A percentile compares a stretch with the other conserved stretches of the same genome.
These are phyloP conservation scores for Rhynchosporium graminicola DNA, from an alignment of 2,329 filamentous ascomycete species.

Conservation along the genomic window DNA sequence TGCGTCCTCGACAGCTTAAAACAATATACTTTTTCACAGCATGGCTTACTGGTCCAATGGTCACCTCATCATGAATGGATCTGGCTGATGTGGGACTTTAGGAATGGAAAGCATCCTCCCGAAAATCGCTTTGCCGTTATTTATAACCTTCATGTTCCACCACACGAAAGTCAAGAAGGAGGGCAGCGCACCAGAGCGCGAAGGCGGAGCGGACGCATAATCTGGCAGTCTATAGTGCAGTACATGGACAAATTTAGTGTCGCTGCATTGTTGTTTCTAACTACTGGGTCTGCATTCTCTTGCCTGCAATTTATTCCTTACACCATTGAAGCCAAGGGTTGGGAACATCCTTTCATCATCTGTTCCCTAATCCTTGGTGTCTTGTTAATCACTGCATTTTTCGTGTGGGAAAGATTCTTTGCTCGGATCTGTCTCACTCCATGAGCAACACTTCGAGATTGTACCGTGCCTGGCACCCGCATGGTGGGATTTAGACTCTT, in stretches of 20 bases:
- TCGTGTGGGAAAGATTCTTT: slow-evolving; percentile 38
- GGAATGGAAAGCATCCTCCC: slow-evolving; percentile 66
- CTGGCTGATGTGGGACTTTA: slow-evolving; percentile 67
- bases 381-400: slow-evolving; percentile 40
- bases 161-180: slow-evolving; percentile 58
- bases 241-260: slow-evolving; percentile 48
- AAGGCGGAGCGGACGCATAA: slow-evolving; percentile 45
- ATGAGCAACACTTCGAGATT: slow-evolving; percentile 55
- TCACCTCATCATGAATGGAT: slow-evolving; percentile 46
- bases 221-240: slow-evolving; percentile 49
- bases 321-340: slow-evolving; percentile 39
- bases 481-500: slow-evolving; percentile 67
- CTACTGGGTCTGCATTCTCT: slow-evolving; percentile 27
- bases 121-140: slow-evolving; percentile 59
- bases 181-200: slow-evolving; percentile 48
- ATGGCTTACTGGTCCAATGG: slow-evolving; percentile 27
- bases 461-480: slow-evolving; percentile 63
- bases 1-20: slow-evolving; percentile 47
- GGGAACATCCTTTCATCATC: slow-evolving; percentile 45
- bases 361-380: slow-evolving; percentile 46
- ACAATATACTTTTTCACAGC: slow-evolving; percentile 57
- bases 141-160: slow-evolving; percentile 50
- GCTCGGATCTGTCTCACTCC: slow-evolving; percentile 58
- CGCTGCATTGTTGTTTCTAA: slow-evolving; percentile 28
- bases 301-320: slow-evolving; percentile 40